Evolutionary conservation across 2,329 filamentous ascomycete species (phyloP), one percentile per base, ranked within the genome.

Genomic region (Epichloe coenophiala): DNA sequence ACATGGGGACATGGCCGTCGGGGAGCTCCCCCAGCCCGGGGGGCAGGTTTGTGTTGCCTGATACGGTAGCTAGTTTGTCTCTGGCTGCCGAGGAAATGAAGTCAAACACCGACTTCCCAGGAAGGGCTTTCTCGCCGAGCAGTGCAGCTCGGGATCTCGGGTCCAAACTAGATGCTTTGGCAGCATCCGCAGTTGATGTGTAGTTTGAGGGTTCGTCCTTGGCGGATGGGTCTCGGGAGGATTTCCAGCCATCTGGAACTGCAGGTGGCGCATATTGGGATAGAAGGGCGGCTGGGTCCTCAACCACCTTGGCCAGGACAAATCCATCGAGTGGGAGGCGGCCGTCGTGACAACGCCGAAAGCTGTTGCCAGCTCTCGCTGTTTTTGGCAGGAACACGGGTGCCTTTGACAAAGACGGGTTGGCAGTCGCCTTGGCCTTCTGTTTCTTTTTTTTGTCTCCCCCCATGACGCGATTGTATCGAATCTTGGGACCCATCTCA

Each of bases 91-190:
- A 75, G 0, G 86, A 86, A 56, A 98, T 76, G 65, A 86, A 98
- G 67, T 97, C 90, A 64, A 97, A 98, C 3, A 98, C 83, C 0
- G 93, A 97, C 69, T 97, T 96, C 1, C 88, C 88, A 0, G 90
- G 90, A 0, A 97, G 71, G 37, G 59, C 55, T 39, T 79, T 74
- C 68, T 96, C 91, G 37, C 90, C 90, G 1, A 97, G 74, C 1
- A 95, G 73, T 4, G 81, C 81, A 12, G 89, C 90, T 54, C 93
- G 81, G 41, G 84, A 74, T 60, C 80, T 83, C 1, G 88, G 83
- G 62, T 95, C 81, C 8, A 95, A 74, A 1, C 74, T 80, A 0
- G 88, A 93, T 2, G 79, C 72, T 65, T 84, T 90, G 8, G 89
- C 88, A 2, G 85, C 86, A 52, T 93, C 86, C 38, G 85, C 75